Percentiles rank a stretch among this genome's conserved stretches.
Evolutionary conservation across 441 rosid genomes (phyloP).

Genomic region (Bocquillonia castaneifolia): DNA sequence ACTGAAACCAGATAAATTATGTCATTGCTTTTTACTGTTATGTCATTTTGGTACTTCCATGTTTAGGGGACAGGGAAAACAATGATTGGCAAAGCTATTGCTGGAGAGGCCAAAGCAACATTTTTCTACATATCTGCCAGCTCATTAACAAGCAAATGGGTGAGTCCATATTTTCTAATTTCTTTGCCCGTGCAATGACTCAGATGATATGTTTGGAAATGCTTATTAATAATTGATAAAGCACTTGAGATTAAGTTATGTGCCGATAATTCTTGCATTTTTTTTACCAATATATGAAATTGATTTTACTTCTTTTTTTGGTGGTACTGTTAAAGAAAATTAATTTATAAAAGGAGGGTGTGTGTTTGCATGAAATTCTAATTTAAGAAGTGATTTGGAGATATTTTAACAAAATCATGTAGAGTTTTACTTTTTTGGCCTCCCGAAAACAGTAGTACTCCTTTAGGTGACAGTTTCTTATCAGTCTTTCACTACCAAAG

Average conservation of each 20-base stretch:
- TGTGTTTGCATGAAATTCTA: background rate
- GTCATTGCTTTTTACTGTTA: constrained; percentile 8
- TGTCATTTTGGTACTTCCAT: constrained; percentile 15
- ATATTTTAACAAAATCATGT: background rate
- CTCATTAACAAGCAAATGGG: constrained; percentile 99
- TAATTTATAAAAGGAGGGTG: background rate
- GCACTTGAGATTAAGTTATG: constrained; percentile 8
- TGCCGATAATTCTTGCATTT: background rate
- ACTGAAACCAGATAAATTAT: constrained; percentile 21
- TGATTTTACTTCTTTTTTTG: background rate
- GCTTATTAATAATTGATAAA: no score
- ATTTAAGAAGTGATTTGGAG: background rate
- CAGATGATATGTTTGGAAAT: background rate
- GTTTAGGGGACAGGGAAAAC: constrained; percentile 94
- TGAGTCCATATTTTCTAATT: constrained; percentile 28
- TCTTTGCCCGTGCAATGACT: constrained; percentile 4
- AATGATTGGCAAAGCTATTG: constrained; percentile 98
- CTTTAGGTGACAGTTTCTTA: background rate
- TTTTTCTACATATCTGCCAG: constrained; percentile 96
- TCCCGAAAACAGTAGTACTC: background rate
- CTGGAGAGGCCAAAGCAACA: constrained; percentile 97
- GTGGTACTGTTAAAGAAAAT: background rate
- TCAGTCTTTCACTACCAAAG: background rate
- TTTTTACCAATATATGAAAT: background rate
- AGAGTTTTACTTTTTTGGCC: background rate